These are phyloP conservation scores for Populus trichocarpa DNA, from an alignment of 441 rosid genomes.

Conservation along the genomic window DNA sequence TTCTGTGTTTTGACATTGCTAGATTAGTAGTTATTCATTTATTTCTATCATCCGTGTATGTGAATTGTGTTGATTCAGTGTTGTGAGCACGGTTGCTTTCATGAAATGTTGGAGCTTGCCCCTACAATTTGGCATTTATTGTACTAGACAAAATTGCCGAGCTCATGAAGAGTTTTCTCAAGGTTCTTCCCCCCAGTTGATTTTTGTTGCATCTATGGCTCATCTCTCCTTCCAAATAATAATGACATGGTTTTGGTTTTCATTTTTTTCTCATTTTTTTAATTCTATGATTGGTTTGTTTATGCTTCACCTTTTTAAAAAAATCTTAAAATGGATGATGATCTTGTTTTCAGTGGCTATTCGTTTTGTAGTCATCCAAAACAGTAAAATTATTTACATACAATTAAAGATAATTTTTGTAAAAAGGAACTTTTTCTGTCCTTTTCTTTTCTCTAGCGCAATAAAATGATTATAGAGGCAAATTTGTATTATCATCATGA, in stretches of 20 bases:
- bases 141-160: constrained; percentile 31
- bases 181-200: constrained; percentile 73
- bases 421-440: too few species aligned
- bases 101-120: neutral
- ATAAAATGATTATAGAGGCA: too few species aligned
- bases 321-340: neutral
- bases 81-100: neutral
- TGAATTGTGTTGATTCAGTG: too few species aligned
- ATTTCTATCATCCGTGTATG: too few species aligned
- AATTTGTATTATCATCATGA: too few species aligned
- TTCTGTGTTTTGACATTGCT: too few species aligned
- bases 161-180: constrained; percentile 47
- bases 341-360: neutral
- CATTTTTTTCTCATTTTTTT: neutral
- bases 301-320: neutral
- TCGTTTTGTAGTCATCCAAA: constrained; percentile 56
- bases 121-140: constrained; percentile 2
- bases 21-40: too few species aligned
- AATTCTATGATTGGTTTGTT: neutral
- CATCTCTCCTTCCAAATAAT: constrained; percentile 74
- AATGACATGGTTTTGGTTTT: constrained; percentile 48
- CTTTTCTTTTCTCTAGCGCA: too few species aligned
- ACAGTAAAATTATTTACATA: constrained; percentile 22
- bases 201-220: constrained; percentile 87
- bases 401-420: too few species aligned